These are phyloP conservation scores for Aspergillus sp. DNA, from an alignment of 2,329 filamentous ascomycete genomes.

Conservation along the genomic window DNA sequence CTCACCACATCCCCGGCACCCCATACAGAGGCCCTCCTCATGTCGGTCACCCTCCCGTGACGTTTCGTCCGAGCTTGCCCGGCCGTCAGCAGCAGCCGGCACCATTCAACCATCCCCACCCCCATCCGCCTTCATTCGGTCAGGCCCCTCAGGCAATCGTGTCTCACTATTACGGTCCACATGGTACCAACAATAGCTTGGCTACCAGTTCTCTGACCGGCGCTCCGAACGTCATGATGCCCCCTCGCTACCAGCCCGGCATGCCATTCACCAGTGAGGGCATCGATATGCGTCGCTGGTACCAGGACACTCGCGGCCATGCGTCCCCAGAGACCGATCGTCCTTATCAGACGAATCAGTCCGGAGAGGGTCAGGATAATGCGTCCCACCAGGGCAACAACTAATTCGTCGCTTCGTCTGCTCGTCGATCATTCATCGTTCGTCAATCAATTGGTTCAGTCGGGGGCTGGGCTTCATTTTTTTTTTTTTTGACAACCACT, in stretches of 20 bases:
- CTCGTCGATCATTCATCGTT: neutral
- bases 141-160: neutral
- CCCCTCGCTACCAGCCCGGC: neutral
- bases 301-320: neutral
- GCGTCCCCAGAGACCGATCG: neutral
- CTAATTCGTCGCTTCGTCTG: neutral
- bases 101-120: neutral
- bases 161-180: neutral
- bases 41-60: neutral
- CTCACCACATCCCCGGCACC: neutral
- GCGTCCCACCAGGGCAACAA: neutral
- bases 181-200: neutral
- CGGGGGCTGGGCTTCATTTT: too few species aligned
- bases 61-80: neutral
- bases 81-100: neutral
- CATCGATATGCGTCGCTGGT: neutral
- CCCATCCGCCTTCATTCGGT: neutral
- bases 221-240: neutral
- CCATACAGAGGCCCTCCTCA: neutral
- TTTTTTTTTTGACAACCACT: neutral
- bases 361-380: neutral
- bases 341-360: neutral
- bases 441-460: too few species aligned
- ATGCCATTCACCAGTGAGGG: neutral
- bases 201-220: neutral